These are phyloP conservation scores for Chalciporus pseudorubinellus DNA, from an alignment of 768 basidiomycete genomes.

Conservation along the genomic window DNA sequence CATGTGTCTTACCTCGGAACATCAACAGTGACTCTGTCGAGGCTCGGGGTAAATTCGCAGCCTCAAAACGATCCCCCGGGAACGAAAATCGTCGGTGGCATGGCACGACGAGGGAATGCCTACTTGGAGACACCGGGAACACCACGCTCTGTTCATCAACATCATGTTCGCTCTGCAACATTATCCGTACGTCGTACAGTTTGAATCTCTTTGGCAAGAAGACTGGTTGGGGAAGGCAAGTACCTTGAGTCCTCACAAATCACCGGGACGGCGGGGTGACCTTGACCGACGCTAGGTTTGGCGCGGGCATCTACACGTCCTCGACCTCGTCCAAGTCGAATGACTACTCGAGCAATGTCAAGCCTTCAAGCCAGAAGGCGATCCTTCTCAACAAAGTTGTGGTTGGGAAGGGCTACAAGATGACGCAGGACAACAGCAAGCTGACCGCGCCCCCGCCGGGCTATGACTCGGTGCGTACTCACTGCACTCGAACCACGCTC, in stretches of 20 bases:
- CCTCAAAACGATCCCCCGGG: conserved; percentile 54
- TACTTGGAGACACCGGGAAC: conserved; percentile 60
- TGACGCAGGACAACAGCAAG: conserved; percentile 54
- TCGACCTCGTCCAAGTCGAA: conserved; percentile 82
- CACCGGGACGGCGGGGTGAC: conserved; percentile 5
- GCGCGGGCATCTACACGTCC: conserved; percentile 69
- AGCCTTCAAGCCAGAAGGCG: conserved; percentile 53
- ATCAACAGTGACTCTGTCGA: conserved; percentile 52
- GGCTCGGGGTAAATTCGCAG: conserved; percentile 53
- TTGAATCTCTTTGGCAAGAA: conserved; percentile 63
- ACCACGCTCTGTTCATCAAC: conserved; percentile 48
- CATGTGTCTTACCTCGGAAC: neutral
- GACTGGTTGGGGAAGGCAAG: conserved; percentile 68
- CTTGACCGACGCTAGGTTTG: conserved; percentile 45
- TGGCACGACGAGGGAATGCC: conserved; percentile 65
- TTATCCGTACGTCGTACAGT: conserved; percentile 63
- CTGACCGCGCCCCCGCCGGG: conserved; percentile 59
- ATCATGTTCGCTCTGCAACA: conserved; percentile 61
- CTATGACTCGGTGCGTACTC: conserved; percentile 58
- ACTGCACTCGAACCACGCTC: neutral
- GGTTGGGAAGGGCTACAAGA: conserved; percentile 67
- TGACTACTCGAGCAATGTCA: conserved; percentile 64
- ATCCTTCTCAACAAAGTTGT: conserved; percentile 75
- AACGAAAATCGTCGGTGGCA: conserved; percentile 79
- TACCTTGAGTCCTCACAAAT: neutral